These are phyloP conservation scores for Protomyces arabidopsidicola DNA, from an alignment of 1,139 yeast species.

Conservation along the genomic window DNA sequence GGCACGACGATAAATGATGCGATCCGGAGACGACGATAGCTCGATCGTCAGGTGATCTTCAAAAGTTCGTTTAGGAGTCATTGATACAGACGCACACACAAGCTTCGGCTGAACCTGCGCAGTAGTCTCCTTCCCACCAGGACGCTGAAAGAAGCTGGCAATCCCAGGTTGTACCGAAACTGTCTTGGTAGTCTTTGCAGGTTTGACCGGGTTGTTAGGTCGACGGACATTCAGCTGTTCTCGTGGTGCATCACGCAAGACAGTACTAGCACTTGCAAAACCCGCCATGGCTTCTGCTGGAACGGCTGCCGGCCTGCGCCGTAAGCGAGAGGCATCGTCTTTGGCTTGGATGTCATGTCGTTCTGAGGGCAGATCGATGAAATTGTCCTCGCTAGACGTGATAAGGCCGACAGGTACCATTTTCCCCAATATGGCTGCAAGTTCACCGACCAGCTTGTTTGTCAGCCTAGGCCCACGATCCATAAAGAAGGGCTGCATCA, in stretches of 20 bases:
- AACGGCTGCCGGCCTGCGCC: not conserved
- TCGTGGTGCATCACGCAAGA: not conserved
- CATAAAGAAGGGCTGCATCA: conserved; percentile 5
- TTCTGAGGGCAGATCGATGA: conserved; percentile 1
- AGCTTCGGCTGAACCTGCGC: not conserved
- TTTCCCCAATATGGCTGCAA: conserved; percentile 5
- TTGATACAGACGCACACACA: not conserved
- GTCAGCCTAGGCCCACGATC: conserved; percentile 11
- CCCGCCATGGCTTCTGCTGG: not conserved
- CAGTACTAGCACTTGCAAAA: conserved; percentile 8
- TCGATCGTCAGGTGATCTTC: conserved; percentile 9
- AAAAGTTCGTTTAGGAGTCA: not conserved
- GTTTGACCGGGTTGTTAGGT: not conserved
- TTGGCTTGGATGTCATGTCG: not conserved
- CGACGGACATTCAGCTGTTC: not conserved
- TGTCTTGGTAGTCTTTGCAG: not conserved
- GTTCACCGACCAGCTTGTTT: not conserved
- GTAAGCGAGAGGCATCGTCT: not conserved
- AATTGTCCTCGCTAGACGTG: not conserved
- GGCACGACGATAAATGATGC: not conserved
- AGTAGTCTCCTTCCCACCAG: not conserved
- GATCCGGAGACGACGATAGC: conserved; percentile 22
- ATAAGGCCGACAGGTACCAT: not conserved
- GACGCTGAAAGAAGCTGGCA: conserved; percentile 6
- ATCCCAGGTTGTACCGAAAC: not conserved